Conservation (phyloP, 176 grass and related monocot species). For the Oryza officinalis region DNA sequence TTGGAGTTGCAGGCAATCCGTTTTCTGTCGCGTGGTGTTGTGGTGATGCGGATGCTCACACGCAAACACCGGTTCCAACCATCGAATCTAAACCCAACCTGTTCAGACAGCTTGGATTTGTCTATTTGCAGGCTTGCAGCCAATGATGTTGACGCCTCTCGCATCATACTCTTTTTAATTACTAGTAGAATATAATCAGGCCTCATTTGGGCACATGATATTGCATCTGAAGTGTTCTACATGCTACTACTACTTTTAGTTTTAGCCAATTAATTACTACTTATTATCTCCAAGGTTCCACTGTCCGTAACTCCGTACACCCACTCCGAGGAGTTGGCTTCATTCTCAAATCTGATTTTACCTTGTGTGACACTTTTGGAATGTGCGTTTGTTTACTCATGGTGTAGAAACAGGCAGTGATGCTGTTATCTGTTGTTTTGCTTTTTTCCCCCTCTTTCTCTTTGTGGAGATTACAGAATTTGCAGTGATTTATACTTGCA, state of each 20-base stretch:
- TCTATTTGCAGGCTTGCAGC: background rate
- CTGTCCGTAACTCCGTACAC: background rate
- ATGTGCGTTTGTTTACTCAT: background rate
- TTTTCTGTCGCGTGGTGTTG: background rate
- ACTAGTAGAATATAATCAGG: background rate
- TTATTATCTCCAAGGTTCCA: background rate
- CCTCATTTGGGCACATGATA: background rate
- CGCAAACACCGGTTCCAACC: background rate
- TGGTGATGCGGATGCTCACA: conserved; percentile 7
- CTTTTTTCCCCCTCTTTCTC: background rate
- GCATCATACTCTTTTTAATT: background rate
- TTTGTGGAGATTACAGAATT: background rate
- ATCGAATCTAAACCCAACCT: conserved; percentile 14
- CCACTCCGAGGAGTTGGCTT: background rate
- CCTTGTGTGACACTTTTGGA: background rate
- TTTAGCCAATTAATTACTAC: background rate
- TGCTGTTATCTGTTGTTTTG: background rate
- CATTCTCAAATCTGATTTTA: background rate
- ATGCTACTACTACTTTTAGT: background rate
- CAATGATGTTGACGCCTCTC: background rate
- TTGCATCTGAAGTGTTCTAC: background rate
- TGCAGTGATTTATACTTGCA: background rate
- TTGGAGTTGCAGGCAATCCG: background rate
- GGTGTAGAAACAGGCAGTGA: background rate
- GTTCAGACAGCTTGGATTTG: background rate